Percentiles rank a stretch among this genome's conserved stretches.
Evolutionary conservation across 2,329 filamentous ascomycete species (phyloP).

Genomic region (Neospermospora avenae): DNA sequence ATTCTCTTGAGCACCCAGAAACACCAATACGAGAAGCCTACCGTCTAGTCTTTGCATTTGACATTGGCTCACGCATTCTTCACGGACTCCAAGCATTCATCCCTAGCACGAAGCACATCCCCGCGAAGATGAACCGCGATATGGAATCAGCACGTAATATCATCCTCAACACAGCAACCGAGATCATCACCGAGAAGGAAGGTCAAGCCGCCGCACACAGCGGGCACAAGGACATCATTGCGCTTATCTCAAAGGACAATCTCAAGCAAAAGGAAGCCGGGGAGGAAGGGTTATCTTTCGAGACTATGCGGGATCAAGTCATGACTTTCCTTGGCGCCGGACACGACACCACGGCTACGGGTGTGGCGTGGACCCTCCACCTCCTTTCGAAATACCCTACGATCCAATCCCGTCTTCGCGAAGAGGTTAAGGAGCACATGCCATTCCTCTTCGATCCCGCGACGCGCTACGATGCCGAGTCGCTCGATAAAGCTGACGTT

Average conservation of each 20-base stretch:
- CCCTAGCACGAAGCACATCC: constrained; percentile 49
- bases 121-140: constrained; percentile 57
- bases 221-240: constrained; percentile 69
- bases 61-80: constrained; percentile 49
- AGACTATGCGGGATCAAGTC: constrained; percentile 76
- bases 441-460: constrained; percentile 40
- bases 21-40: constrained; percentile 58
- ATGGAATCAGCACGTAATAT: constrained; percentile 67
- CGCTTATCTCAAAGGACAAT: constrained; percentile 45
- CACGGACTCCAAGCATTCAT: constrained; percentile 44
- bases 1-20: constrained; percentile 57
- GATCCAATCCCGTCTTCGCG: constrained; percentile 40
- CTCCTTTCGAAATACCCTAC: constrained; percentile 40
- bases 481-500: constrained; percentile 36
- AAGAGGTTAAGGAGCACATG: constrained; percentile 46
- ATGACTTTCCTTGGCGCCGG: constrained; percentile 81
- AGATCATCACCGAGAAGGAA: constrained; percentile 65
- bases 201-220: constrained; percentile 47
- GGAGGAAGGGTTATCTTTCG: constrained; percentile 70
- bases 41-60: constrained; percentile 42
- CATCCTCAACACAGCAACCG: constrained; percentile 52
- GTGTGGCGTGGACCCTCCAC: constrained; percentile 43
- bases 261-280: constrained; percentile 54
- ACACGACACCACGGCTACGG: constrained; percentile 44
- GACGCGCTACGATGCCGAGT: constrained; percentile 32